Evolutionary conservation across 2,329 filamentous ascomycete species (phyloP).

Genomic region (Aspergillus terreus): DNA sequence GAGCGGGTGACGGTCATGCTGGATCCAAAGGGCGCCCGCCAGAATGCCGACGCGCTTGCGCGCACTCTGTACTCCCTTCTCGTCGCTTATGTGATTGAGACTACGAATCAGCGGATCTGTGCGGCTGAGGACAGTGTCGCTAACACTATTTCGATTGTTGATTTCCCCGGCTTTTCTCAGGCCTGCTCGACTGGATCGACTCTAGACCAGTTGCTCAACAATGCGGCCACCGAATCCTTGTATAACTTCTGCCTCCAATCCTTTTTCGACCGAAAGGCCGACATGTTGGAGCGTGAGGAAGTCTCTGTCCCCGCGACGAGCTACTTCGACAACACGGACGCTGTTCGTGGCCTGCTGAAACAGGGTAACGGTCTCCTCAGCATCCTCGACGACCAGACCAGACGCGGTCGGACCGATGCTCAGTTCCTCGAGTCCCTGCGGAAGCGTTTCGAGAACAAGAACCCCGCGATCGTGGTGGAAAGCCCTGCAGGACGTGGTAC

Average conservation of each 20-base stretch:
- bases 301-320: constrained; percentile 85
- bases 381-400: constrained; percentile 94
- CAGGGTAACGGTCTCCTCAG: constrained; percentile 86
- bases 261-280: constrained; percentile 93
- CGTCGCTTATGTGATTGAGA: constrained; percentile 90
- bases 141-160: constrained; percentile 91
- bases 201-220: constrained; percentile 90
- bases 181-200: constrained; percentile 76
- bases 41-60: constrained; percentile 90
- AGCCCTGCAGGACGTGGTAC: constrained; percentile 76
- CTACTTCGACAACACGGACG: constrained; percentile 97
- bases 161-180: constrained; percentile 93
- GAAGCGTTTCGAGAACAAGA: constrained; percentile 93
- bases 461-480: constrained; percentile 78
- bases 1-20: constrained; percentile 99
- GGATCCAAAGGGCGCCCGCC: constrained; percentile 82
- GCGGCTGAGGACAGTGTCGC: constrained; percentile 81
- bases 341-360: constrained; percentile 87
- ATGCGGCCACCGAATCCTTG: constrained; percentile 84
- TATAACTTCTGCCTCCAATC: constrained; percentile 93
- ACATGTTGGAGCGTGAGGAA: constrained; percentile 91
- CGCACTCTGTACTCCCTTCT: constrained; percentile 89
- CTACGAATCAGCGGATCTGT: constrained; percentile 83
- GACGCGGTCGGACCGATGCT: constrained; percentile 79
- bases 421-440: constrained; percentile 87